Evolutionary conservation across 2,329 filamentous ascomycete species (phyloP), one percentile per base, ranked within the genome.

Genomic region (Macrophomina phaseolina): DNA sequence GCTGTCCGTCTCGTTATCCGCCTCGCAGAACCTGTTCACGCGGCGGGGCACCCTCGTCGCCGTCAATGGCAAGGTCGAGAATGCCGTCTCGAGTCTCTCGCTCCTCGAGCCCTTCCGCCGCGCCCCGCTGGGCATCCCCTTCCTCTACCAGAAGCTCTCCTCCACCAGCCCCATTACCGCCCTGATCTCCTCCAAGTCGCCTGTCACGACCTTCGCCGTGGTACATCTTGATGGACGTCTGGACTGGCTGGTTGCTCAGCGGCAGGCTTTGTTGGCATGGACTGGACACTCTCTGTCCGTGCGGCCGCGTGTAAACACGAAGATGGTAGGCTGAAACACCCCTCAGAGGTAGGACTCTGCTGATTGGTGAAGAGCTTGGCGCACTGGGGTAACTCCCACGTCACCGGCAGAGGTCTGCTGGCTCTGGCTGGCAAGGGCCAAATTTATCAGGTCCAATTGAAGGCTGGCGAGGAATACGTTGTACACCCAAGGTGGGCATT

Each of bases 171-270:
- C 95, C 1, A 87, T 97, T 71, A 97, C 91, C 51, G 93, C 93
- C 38, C 83, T 99, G 69, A 91, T 99, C 72, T 91, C 92, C 36
- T 93, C 94, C 30, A 95, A 93, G 77, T 93, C 93, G 5, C 89
- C 92, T 4, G 89, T 90, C 63, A 95, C 94, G 0, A 94, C 93
- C 5, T 94, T 99, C 72, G 89, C 91, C 12, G 88, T 97, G 7
- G 85, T 99, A 32, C 91, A 94, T 76, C 87, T 99, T 61, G 93
- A 99, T 81, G 95, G 95, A 67, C 93, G 93, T 4, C 90, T 93
- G 67, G 95, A 99, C 81, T 99, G 95, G 94, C 92, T 97, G 84
- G 83, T 99, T 8, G 87, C 92, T 6, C 94, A 98, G 77, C 87
- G 92, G 69, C 90, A 92, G 70, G 93, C 93, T 1, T 84, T 99